These are phyloP conservation scores for Alternaria postmessia DNA, from an alignment of 2,329 filamentous ascomycete genomes.

Conservation along the genomic window DNA sequence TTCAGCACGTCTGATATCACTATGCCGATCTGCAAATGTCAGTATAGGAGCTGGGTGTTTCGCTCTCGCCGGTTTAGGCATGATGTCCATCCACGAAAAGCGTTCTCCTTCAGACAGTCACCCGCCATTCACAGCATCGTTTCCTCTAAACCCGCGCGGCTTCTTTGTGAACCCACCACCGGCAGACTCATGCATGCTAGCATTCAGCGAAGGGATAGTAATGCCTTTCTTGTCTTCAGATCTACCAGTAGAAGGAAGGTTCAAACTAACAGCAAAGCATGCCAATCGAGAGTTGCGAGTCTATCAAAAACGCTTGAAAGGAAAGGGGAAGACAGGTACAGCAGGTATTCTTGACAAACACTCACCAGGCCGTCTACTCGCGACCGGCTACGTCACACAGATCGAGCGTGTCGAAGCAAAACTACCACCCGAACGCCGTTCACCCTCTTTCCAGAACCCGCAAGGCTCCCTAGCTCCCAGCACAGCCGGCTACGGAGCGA, in stretches of 20 bases:
- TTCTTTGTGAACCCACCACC: constrained; percentile 52
- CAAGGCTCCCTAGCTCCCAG: constrained; percentile 50
- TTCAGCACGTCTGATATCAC: constrained; percentile 47
- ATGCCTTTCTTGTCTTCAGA: constrained; percentile 53
- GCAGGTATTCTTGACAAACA: constrained; percentile 42
- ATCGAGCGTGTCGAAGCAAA: constrained; percentile 51
- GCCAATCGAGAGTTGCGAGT: constrained; percentile 54
- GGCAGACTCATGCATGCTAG: constrained; percentile 57
- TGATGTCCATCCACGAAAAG: constrained; percentile 56
- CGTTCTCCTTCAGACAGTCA: constrained; percentile 35
- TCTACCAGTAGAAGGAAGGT: constrained; percentile 48
- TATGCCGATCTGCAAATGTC: constrained; percentile 51
- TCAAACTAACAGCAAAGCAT: constrained; percentile 50
- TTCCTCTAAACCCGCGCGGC: constrained; percentile 57
- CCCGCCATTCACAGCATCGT: constrained; percentile 54
- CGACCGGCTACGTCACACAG: constrained; percentile 54
- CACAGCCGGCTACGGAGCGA: constrained; percentile 47
- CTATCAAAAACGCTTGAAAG: constrained; percentile 55
- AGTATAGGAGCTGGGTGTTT: constrained; percentile 57
- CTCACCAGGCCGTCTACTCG: constrained; percentile 52
- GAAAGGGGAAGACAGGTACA: constrained; percentile 22
- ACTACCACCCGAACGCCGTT: constrained; percentile 41
- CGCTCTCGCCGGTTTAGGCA: constrained; percentile 55
- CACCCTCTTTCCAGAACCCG: constrained; percentile 35
- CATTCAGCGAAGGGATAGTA: constrained; percentile 57